Conservation (phyloP, 306 rosid genomes). For the Boehmeria nivea region DNA sequence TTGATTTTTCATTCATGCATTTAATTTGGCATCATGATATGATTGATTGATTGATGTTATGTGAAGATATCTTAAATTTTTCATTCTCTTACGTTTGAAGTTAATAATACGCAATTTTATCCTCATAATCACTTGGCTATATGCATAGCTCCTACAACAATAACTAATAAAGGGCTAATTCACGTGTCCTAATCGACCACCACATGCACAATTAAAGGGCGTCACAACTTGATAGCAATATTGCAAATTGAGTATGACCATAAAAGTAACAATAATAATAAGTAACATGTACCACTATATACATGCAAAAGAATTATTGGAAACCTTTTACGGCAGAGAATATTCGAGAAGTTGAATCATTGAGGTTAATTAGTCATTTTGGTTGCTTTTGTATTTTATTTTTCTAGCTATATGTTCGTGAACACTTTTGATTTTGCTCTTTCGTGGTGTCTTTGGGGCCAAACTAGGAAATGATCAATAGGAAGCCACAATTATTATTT, state of each 20-base stretch:
- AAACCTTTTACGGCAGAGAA: not conserved
- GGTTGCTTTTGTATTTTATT: no score
- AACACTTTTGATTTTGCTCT: not conserved
- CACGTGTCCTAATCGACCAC: conserved; percentile 8
- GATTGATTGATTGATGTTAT: conserved; percentile 9
- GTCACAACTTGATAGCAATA: not conserved
- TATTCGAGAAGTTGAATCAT: not conserved
- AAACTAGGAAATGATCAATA: not conserved
- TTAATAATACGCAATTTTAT: conserved; percentile 9
- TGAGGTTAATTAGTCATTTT: not conserved
- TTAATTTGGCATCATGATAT: not conserved
- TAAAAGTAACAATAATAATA: no score
- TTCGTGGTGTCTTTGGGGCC: conserved; percentile 2
- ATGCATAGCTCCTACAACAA: not conserved
- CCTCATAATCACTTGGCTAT: no score
- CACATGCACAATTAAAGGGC: not conserved
- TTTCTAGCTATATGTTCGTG: not conserved
- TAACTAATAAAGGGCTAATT: not conserved
- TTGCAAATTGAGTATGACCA: not conserved
- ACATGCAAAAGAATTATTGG: not conserved
- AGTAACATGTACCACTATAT: not conserved
- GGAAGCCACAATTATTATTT: not conserved
- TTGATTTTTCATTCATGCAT: not conserved
- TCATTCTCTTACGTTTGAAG: not conserved
- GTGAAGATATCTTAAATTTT: not conserved